These are phyloP conservation scores for Leccinum sublutescens DNA, from an alignment of 768 basidiomycete genomes.

Conservation along the genomic window DNA sequence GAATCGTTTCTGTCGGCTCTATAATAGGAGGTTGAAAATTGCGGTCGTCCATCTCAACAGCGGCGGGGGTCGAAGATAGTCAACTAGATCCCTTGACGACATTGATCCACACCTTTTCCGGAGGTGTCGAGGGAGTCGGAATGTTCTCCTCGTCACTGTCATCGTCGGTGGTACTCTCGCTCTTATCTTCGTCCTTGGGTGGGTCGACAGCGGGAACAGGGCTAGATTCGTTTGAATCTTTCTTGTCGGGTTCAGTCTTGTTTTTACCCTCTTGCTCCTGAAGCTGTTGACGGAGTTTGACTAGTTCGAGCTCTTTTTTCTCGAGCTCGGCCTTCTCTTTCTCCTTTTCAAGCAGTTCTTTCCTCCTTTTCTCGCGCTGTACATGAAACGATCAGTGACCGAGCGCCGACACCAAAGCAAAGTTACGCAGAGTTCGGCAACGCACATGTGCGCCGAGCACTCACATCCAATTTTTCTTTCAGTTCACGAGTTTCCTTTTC, in stretches of 20 bases:
- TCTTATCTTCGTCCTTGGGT: constrained; percentile 31
- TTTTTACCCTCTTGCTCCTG: constrained; percentile 54
- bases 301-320: constrained; percentile 60
- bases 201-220: constrained; percentile 5
- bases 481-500: constrained; percentile 72
- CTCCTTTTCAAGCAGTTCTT: constrained; percentile 46
- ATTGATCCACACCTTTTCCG: constrained; percentile 30
- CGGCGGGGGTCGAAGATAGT: constrained; percentile 25
- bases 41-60: constrained; percentile 17
- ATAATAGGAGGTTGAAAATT: constrained; percentile 20
- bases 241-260: constrained; percentile 45
- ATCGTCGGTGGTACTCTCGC: constrained; percentile 35
- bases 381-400: constrained; percentile 11
- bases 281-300: constrained; percentile 50
- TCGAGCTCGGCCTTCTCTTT: constrained; percentile 62
- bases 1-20: constrained; percentile 25
- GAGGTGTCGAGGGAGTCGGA: constrained; percentile 31
- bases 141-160: constrained; percentile 45
- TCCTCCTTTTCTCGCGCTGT: constrained; percentile 45
- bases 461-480: constrained; percentile 65
- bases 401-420: constrained; percentile 2
- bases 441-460: constrained; percentile 29
- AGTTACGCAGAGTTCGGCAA: constrained; percentile 19
- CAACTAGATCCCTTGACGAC: constrained; percentile 31
- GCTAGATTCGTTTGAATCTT: constrained; percentile 26